Evolutionary conservation across 2,329 filamentous ascomycete genomes (phyloP).

Genomic region (Ceratocystis eucalypticola): DNA sequence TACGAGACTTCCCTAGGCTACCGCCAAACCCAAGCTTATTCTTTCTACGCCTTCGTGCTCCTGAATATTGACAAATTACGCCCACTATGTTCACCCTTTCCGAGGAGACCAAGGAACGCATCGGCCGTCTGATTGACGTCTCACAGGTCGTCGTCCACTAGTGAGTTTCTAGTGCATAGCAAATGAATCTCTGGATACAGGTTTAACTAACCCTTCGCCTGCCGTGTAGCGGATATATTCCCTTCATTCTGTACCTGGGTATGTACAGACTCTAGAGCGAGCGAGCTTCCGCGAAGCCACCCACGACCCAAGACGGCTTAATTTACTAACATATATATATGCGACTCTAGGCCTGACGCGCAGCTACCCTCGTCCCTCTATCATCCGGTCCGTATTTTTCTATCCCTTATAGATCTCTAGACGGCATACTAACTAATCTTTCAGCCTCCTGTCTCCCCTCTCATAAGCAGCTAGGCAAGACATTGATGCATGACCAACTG

Average conservation of each 20-base stretch:
- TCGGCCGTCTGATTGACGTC: constrained; percentile 89
- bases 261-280: constrained; percentile 27
- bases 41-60: neutral
- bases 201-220: neutral
- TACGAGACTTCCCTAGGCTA: neutral
- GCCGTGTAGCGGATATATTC: constrained; percentile 68
- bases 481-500: neutral
- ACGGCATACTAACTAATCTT: neutral
- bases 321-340: constrained; percentile 23
- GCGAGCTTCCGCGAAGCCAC: constrained; percentile 9
- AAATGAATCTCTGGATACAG: neutral
- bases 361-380: constrained; percentile 76
- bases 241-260: constrained; percentile 94
- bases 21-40: neutral
- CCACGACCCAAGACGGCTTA: neutral
- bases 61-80: neutral
- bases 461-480: constrained; percentile 32
- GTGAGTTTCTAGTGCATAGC: constrained; percentile 39
- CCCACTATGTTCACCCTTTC: constrained; percentile 54
- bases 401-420: neutral
- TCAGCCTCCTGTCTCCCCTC: constrained; percentile 50
- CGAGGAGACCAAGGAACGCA: constrained; percentile 98
- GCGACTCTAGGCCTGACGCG: constrained; percentile 63
- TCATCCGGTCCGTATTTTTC: constrained; percentile 38
- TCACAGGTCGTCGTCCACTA: constrained; percentile 92